Evolutionary conservation across 306 rosid species (phyloP).

Genomic region (Dalbergia oliveri): DNA sequence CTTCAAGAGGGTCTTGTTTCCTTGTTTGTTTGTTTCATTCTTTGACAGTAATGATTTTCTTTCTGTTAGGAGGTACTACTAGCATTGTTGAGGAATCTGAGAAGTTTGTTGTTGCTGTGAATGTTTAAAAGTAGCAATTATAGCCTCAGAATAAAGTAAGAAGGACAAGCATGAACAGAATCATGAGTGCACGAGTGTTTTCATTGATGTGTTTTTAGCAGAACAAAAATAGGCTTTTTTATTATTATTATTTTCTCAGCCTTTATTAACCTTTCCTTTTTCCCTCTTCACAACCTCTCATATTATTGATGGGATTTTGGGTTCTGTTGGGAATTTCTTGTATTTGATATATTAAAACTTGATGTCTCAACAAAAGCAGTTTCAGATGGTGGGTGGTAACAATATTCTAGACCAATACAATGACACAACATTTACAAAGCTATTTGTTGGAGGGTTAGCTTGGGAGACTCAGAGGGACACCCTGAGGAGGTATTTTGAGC

Average conservation of each 20-base stretch:
- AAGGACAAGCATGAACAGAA: slow-evolving; percentile 47
- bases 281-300: slow-evolving; percentile 17
- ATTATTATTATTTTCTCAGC: neutral
- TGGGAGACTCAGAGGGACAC: slow-evolving; percentile 98
- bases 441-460: slow-evolving; percentile 97
- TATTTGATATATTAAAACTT: neutral
- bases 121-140: slow-evolving; percentile 47
- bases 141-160: slow-evolving; percentile 30
- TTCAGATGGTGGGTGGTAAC: slow-evolving; percentile 69
- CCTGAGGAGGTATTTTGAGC: slow-evolving; percentile 89
- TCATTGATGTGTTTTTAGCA: slow-evolving; percentile 62
- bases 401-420: slow-evolving; percentile 64
- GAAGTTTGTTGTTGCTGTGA: slow-evolving; percentile 41
- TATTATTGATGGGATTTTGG: slow-evolving; percentile 34
- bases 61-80: slow-evolving; percentile 30
- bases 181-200: slow-evolving; percentile 69
- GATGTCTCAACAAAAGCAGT: slow-evolving; percentile 84
- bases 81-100: slow-evolving; percentile 50
- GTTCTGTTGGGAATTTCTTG: neutral
- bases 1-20: slow-evolving; percentile 3
- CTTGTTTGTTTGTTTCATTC: neutral
- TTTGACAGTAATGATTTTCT: slow-evolving; percentile 47
- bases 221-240: slow-evolving; percentile 45
- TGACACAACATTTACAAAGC: slow-evolving; percentile 90
- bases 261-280: slow-evolving; percentile 42